phyloP scores from a whole-genome alignment of 768 basidiomycete species.

The Boletus reticuloceps region DNA sequence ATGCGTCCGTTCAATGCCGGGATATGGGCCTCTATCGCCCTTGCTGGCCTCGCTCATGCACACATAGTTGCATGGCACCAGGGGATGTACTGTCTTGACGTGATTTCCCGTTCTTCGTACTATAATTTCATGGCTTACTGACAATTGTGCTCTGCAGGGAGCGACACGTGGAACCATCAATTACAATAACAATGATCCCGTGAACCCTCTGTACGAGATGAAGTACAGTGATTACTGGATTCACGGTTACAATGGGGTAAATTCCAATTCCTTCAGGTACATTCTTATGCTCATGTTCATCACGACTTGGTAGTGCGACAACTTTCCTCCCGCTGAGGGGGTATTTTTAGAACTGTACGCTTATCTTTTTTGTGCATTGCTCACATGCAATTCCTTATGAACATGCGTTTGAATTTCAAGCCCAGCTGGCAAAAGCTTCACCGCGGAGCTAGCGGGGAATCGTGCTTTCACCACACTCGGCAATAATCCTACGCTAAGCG shows the following conservation, averaged over 20 bases:
- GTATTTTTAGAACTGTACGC: slow-evolving; percentile 10
- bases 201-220: background rate
- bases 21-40: slow-evolving; percentile 7
- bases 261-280: background rate
- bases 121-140: background rate
- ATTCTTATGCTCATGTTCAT: background rate
- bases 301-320: background rate
- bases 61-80: background rate
- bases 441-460: slow-evolving; percentile 6
- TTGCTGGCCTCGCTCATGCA: slow-evolving; percentile 10
- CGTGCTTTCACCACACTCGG: background rate
- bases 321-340: background rate
- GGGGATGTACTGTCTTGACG: slow-evolving; percentile 9
- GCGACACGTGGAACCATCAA: background rate
- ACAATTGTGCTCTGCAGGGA: slow-evolving; percentile 4
- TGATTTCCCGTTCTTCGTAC: background rate
- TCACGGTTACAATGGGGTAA: background rate
- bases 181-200: background rate
- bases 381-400: background rate
- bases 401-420: background rate
- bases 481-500: background rate
- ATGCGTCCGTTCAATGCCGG: background rate
- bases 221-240: background rate
- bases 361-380: background rate
- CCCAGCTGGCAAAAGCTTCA: background rate